Evolutionary conservation across 2,329 filamentous ascomycete species (phyloP).

Genomic region (Beauveria pseudobassiana): DNA sequence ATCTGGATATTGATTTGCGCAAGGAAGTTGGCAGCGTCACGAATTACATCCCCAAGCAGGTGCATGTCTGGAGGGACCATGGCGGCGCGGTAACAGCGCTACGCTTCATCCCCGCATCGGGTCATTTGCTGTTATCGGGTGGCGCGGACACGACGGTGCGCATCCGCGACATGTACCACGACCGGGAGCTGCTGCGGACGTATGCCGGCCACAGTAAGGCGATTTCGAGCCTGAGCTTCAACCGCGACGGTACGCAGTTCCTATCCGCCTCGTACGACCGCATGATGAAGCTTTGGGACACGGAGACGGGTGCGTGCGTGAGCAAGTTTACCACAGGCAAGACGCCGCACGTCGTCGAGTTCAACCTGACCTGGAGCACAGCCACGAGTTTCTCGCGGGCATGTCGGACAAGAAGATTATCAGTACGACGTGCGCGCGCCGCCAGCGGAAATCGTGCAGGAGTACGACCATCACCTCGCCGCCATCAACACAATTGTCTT

Average conservation of each 20-base stretch:
- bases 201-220: slow-evolving; percentile 87
- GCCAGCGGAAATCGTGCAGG: slow-evolving; percentile 73
- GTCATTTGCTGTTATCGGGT: slow-evolving; percentile 83
- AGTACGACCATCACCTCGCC: slow-evolving; percentile 97
- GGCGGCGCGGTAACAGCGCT: slow-evolving; percentile 79
- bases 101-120: slow-evolving; percentile 81
- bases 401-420: slow-evolving; percentile 99
- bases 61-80: slow-evolving; percentile 83
- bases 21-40: slow-evolving; percentile 74
- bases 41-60: slow-evolving; percentile 87
- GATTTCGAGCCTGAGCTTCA: slow-evolving; percentile 85
- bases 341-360: slow-evolving; percentile 89
- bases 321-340: slow-evolving; percentile 88
- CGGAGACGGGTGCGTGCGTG: slow-evolving; percentile 84
- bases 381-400: slow-evolving; percentile 87
- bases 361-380: slow-evolving; percentile 75
- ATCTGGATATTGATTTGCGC: slow-evolving; percentile 75
- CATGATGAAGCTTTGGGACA: slow-evolving; percentile 97
- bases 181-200: slow-evolving; percentile 80
- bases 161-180: slow-evolving; percentile 90
- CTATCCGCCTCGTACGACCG: slow-evolving; percentile 89
- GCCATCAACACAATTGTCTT: slow-evolving; percentile 97
- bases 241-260: slow-evolving; percentile 73
- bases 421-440: slow-evolving; percentile 83
- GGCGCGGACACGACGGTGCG: slow-evolving; percentile 86